These are phyloP conservation scores for Porogramme epimiltina DNA, from an alignment of 1,284 basidiomycete species.

Conservation along the genomic window DNA sequence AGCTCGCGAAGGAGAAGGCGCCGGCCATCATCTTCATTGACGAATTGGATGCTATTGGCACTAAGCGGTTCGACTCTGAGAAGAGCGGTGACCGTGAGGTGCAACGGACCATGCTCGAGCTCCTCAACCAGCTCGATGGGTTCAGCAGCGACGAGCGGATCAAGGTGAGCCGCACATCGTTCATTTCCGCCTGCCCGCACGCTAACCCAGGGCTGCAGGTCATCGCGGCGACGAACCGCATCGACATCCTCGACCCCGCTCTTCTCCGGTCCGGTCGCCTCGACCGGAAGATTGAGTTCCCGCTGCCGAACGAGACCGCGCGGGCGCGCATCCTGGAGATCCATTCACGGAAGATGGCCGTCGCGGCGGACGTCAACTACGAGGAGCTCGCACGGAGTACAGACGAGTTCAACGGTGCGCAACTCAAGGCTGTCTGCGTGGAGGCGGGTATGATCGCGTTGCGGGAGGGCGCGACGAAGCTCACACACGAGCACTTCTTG, in stretches of 20 bases:
- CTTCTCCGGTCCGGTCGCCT: conserved; percentile 76
- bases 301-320: conserved; percentile 74
- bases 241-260: conserved; percentile 92
- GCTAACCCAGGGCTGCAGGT: conserved; percentile 55
- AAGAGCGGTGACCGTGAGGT: conserved; percentile 82
- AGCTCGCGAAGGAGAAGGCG: conserved; percentile 77
- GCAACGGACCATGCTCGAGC: conserved; percentile 80
- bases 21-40: conserved; percentile 85
- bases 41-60: conserved; percentile 80
- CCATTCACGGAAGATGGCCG: conserved; percentile 92
- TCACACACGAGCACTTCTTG: conserved; percentile 93
- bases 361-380: conserved; percentile 74
- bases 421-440: conserved; percentile 91
- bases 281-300: conserved; percentile 84
- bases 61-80: conserved; percentile 81
- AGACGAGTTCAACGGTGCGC: conserved; percentile 79
- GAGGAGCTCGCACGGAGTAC: conserved; percentile 77
- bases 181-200: neutral
- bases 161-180: conserved; percentile 61
- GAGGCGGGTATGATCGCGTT: conserved; percentile 99
- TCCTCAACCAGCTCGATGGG: conserved; percentile 80
- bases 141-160: conserved; percentile 91
- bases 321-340: conserved; percentile 78
- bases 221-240: conserved; percentile 98
- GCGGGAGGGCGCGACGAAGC: conserved; percentile 88